These are phyloP conservation scores for Galerina sulciceps DNA, from an alignment of 768 basidiomycete species.

Conservation along the genomic window DNA sequence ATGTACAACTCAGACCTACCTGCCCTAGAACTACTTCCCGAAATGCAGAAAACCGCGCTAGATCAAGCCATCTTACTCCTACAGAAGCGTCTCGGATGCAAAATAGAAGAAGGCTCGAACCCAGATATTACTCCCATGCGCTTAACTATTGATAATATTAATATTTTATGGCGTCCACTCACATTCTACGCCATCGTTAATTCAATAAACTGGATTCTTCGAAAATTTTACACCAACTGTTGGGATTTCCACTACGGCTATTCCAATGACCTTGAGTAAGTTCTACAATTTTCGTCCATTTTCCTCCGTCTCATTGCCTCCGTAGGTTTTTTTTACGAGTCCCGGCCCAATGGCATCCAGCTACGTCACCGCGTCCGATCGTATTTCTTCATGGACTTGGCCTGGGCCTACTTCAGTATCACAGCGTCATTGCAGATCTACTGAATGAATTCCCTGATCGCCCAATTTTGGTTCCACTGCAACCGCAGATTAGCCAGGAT, in stretches of 20 bases:
- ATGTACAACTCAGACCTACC: conserved; percentile 75
- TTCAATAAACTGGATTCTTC: conserved; percentile 51
- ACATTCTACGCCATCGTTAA: conserved; percentile 61
- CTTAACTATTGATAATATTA: conserved; percentile 79
- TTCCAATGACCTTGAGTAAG: conserved; percentile 74
- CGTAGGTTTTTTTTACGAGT: conserved; percentile 74
- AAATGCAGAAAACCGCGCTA: conserved; percentile 52
- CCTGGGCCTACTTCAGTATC: conserved; percentile 77
- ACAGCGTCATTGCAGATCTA: conserved; percentile 61
- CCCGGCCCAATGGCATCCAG: conserved; percentile 67
- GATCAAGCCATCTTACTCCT: conserved; percentile 64
- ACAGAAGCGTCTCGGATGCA: conserved; percentile 72
- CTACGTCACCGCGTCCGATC: conserved; percentile 65
- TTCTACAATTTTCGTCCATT: neutral
- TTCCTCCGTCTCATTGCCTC: neutral
- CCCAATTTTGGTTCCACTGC: conserved; percentile 76
- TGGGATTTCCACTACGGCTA: conserved; percentile 48
- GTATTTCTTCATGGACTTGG: conserved; percentile 91
- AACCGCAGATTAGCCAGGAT: conserved; percentile 86
- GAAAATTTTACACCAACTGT: conserved; percentile 43
- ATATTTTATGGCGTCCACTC: conserved; percentile 70
- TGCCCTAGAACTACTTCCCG: conserved; percentile 47
- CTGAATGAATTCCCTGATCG: conserved; percentile 60
- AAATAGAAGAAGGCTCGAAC: conserved; percentile 64
- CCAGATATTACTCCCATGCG: conserved; percentile 57